These are phyloP conservation scores for Trichosanthes truncata DNA, from an alignment of 306 rosid species.

Conservation along the genomic window DNA sequence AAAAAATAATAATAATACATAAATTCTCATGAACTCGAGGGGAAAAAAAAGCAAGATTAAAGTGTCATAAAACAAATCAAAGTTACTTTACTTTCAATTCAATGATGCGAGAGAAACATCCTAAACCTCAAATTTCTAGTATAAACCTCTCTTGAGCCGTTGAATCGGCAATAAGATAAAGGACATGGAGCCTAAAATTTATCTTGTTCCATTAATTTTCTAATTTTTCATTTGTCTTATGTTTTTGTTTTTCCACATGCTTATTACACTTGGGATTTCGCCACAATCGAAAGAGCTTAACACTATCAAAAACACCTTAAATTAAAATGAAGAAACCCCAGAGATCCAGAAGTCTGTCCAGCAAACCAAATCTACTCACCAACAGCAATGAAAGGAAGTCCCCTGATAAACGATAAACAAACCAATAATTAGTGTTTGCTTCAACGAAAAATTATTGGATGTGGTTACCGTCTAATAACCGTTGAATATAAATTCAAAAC, in stretches of 20 bases:
- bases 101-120: background rate
- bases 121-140: background rate
- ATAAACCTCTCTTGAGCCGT: background rate
- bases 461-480: background rate
- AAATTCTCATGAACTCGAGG: no score
- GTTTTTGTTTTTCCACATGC: background rate
- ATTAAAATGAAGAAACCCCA: background rate
- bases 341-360: background rate
- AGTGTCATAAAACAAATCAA: background rate
- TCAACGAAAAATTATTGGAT: background rate
- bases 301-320: background rate
- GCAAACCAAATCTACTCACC: constrained; percentile 34
- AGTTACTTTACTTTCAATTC: background rate
- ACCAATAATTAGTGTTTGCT: constrained; percentile 3
- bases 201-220: background rate
- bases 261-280: background rate
- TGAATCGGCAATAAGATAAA: background rate
- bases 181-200: background rate
- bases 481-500: background rate
- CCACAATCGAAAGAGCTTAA: background rate
- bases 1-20: no score
- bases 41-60: no score
- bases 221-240: background rate
- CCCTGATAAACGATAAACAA: constrained; percentile 34
- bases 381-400: constrained; percentile 44